These are phyloP conservation scores for Seiridium cupressi DNA, from an alignment of 2,329 filamentous ascomycete genomes.

Conservation along the genomic window DNA sequence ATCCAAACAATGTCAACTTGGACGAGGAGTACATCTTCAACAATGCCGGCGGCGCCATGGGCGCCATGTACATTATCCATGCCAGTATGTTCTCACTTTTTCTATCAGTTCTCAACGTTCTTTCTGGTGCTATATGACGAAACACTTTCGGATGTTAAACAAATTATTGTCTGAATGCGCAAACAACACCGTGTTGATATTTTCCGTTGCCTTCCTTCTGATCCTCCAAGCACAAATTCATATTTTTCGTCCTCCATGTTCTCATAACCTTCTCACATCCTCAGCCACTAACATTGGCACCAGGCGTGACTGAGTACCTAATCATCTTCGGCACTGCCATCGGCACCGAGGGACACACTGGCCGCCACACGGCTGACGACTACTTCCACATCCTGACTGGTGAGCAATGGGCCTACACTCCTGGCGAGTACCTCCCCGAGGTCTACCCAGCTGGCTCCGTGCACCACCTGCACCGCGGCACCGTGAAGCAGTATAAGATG, in stretches of 20 bases:
- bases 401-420: slow-evolving; percentile 72
- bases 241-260: background rate
- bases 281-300: background rate
- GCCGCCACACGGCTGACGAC: slow-evolving; percentile 88
- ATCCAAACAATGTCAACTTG: slow-evolving; percentile 59
- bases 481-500: slow-evolving; percentile 83
- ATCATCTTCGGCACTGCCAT: slow-evolving; percentile 84
- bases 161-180: slow-evolving; percentile 4
- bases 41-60: slow-evolving; percentile 90
- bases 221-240: background rate
- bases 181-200: slow-evolving; percentile 5
- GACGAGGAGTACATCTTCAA: slow-evolving; percentile 88
- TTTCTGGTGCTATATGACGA: background rate
- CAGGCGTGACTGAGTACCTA: slow-evolving; percentile 80
- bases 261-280: background rate
- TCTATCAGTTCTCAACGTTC: background rate
- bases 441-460: slow-evolving; percentile 68
- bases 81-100: slow-evolving; percentile 57
- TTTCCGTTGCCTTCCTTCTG: slow-evolving; percentile 7
- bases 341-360: slow-evolving; percentile 84
- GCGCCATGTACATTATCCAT: slow-evolving; percentile 86
- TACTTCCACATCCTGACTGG: slow-evolving; percentile 90
- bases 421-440: slow-evolving; percentile 65
- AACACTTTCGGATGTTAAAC: slow-evolving; percentile 5
- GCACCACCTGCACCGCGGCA: slow-evolving; percentile 70